These are phyloP conservation scores for Phytophthora lateralis DNA, from an alignment of 352 stramenopile species.

Conservation along the genomic window DNA sequence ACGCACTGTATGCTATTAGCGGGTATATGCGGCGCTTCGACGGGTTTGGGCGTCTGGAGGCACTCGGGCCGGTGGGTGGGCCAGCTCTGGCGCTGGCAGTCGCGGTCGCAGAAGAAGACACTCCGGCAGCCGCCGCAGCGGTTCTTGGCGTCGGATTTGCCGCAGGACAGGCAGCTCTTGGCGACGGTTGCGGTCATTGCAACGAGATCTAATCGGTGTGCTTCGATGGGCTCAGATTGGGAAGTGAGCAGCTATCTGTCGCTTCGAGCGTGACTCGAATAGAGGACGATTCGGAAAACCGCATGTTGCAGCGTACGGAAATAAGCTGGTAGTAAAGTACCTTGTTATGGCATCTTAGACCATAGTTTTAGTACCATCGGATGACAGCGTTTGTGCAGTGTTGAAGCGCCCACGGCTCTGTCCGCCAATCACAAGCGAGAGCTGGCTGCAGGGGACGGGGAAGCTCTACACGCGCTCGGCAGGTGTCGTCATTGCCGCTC, in stretches of 20 bases:
- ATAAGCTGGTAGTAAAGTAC: background rate
- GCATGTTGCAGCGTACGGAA: background rate
- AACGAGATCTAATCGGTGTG: background rate
- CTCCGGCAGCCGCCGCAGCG: conserved; percentile 71
- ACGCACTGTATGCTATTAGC: conserved; percentile 23
- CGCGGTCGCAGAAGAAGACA: conserved; percentile 81
- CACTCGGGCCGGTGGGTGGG: conserved; percentile 55
- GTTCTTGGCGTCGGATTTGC: conserved; percentile 54
- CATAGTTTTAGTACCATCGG: background rate
- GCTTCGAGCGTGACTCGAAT: conserved; percentile 18
- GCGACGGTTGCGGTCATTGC: conserved; percentile 8
- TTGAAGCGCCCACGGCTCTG: background rate
- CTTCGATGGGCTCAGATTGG: conserved; percentile 26
- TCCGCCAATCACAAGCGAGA: background rate
- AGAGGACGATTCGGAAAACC: conserved; percentile 5
- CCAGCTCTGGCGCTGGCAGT: conserved; percentile 77
- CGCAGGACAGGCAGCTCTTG: conserved; percentile 55
- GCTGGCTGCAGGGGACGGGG: conserved; percentile 1
- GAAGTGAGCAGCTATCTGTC: conserved; percentile 23
- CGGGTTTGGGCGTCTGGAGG: conserved; percentile 4
- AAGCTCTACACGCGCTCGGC: background rate
- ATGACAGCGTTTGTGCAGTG: background rate
- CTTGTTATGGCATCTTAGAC: background rate
- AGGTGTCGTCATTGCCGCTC: background rate
- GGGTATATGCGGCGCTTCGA: conserved; percentile 15